Base-by-base conservation (phyloP, 495 filamentous ascomycete genomes). In the Venustampulla echinocandica region DNA sequence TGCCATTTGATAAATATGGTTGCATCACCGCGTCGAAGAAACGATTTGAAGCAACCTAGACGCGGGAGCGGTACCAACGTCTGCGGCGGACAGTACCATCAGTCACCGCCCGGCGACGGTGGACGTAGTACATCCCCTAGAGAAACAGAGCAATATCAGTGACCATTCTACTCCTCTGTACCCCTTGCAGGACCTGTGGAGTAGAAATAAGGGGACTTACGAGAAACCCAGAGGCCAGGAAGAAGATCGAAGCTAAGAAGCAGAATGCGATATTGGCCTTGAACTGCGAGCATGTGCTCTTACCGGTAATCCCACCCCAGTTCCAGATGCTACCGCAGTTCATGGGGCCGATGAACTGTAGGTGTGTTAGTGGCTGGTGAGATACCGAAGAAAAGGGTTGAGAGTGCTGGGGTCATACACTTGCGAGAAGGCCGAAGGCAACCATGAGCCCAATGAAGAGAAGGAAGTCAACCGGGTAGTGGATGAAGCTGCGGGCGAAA, bases 231-330 rank as follows among this genome's bases (percentile, higher is more conserved):
- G 68, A 72, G 11, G 62, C 68, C 15, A 80, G 68, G 75, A 76
- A 81, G 52, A 79, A 61, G 44, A 72, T 67, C 19, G 74, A 73
- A 13, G 71, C 70, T 42, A 80, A 60, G 56, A 80, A 81, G 54
- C 59, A 62, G 52, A 81, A 80, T 1, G 75, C 76, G 49, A 77
- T 65, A n/a, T 71, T 69, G n/a, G 76, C 70, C 53, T 75, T 81
- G 73, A 72, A 80, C 14, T 69, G 64, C 18, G 60, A 57, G 54
- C 77, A 81, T 4, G 50, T 46, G 2, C 55, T 44, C 40, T 62
- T 47, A 14, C 64, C 50, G 9, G 57, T 53, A 37, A 77, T 67
- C 11, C 49, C 50, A 38, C 57, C 49, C 75, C 76, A 77, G 47
- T 56, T 47, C 61, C 64, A 77, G 53, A 71, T 64, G 38, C 66